Percentiles rank a stretch among this genome's conserved stretches.
Evolutionary conservation across 345 rosid species (phyloP).

Genomic region (Iberis pinnata): DNA sequence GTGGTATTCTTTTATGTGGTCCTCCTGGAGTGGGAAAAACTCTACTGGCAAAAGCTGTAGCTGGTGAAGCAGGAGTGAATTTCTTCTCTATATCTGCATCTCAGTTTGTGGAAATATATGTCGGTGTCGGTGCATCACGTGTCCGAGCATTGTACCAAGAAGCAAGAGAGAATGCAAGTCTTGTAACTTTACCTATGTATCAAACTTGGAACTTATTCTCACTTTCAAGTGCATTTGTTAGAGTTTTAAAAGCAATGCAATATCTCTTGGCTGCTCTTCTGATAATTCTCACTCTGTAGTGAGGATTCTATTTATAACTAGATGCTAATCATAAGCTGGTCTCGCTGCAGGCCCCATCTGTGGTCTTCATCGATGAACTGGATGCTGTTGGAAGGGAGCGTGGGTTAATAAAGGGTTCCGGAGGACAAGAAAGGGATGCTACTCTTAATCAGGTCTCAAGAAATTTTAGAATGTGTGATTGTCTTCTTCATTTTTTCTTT

Average conservation of each 20-base stretch:
- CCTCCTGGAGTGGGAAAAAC: slow-evolving; percentile 97
- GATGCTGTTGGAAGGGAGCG: slow-evolving; percentile 98
- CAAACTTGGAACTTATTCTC: not conserved
- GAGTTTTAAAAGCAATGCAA: not conserved
- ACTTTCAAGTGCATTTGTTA: not conserved
- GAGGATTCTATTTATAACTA: not conserved
- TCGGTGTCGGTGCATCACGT: slow-evolving; percentile 95
- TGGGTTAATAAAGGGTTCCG: slow-evolving; percentile 91
- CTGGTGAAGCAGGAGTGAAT: slow-evolving; percentile 97
- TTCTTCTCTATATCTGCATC: slow-evolving; percentile 95
- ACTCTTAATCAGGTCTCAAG: slow-evolving; percentile 88
- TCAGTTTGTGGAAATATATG: slow-evolving; percentile 94
- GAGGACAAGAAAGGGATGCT: slow-evolving; percentile 98
- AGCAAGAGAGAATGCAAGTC: slow-evolving; percentile 73
- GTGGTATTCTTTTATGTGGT: slow-evolving; percentile 93
- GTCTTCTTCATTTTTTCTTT: not conserved
- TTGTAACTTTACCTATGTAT: not conserved
- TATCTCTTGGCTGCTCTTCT: not conserved
- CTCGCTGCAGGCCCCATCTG: slow-evolving; percentile 70
- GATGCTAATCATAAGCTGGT: slow-evolving; percentile 3
- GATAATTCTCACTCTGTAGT: not conserved
- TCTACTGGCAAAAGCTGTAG: slow-evolving; percentile 90
- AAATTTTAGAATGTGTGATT: not conserved
- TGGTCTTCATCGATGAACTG: slow-evolving; percentile 85
- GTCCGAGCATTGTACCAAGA: slow-evolving; percentile 90